A percentile compares a stretch with the other conserved stretches of the same genome.
These are phyloP conservation scores for Xylariaceae sp. DNA, from an alignment of 2,329 filamentous ascomycete species.

Conservation along the genomic window DNA sequence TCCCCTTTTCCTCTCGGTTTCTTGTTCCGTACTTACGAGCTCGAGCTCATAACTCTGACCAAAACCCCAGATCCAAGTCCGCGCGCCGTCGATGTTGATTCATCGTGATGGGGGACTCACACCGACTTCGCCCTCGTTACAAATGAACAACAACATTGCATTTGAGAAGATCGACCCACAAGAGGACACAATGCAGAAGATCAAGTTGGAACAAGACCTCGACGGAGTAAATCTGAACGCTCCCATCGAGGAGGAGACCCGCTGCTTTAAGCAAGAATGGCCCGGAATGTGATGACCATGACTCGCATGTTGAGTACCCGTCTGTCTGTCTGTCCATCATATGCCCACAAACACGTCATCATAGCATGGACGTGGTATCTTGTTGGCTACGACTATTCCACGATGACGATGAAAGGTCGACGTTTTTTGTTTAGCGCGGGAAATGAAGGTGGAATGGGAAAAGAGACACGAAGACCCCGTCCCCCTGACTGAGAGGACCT, in stretches of 20 bases:
- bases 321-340: too few relatives aligned
- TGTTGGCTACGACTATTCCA: too few relatives aligned
- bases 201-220: conserved; percentile 41
- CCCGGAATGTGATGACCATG: conserved; percentile 22
- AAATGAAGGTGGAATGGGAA: too few relatives aligned
- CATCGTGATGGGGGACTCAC: conserved; percentile 47
- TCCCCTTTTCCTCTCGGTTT: background rate
- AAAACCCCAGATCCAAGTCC: conserved; percentile 46
- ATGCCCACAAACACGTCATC: too few relatives aligned
- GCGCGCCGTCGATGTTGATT: conserved; percentile 59
- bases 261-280: conserved; percentile 37
- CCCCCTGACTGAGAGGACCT: background rate
- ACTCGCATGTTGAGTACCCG: background rate
- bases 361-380: too few relatives aligned
- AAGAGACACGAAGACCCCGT: background rate
- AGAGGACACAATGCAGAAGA: conserved; percentile 43
- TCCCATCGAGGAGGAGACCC: conserved; percentile 26
- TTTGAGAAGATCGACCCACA: conserved; percentile 45
- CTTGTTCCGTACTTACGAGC: background rate
- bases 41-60: background rate
- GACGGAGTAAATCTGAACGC: conserved; percentile 37
- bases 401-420: too few relatives aligned
- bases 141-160: conserved; percentile 27
- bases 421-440: too few relatives aligned
- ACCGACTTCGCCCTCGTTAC: conserved; percentile 36